A percentile compares a stretch with the other conserved stretches of the same genome.
Evolutionary conservation across 2,329 filamentous ascomycete species (phyloP).

Genomic region (Talaromyces sp.): DNA sequence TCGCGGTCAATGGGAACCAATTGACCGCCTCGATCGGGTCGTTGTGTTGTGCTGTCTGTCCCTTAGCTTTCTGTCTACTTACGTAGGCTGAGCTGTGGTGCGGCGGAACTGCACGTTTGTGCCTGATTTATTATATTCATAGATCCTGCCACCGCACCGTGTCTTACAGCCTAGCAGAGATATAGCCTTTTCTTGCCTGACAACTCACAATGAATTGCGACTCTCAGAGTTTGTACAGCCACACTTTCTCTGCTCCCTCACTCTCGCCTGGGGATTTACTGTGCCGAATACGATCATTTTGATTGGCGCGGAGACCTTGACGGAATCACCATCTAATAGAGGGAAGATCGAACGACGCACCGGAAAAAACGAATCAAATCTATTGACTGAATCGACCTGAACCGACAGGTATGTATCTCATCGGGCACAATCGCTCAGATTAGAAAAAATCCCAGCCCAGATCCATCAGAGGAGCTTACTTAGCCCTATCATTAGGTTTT

Average conservation of each 20-base stretch:
- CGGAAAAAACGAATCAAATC: slow-evolving; percentile 1
- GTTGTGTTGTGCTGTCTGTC: slow-evolving; percentile 12
- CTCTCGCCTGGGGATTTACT: slow-evolving; percentile 20
- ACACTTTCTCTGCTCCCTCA: slow-evolving; percentile 24
- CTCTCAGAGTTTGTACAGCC: slow-evolving; percentile 23
- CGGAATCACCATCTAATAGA: slow-evolving; percentile 5
- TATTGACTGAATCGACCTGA: slow-evolving; percentile 11
- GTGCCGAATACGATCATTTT: slow-evolving; percentile 25
- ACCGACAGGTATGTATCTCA: slow-evolving; percentile 13
- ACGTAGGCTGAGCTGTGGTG: slow-evolving; percentile 13
- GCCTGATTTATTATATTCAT: slow-evolving; percentile 20
- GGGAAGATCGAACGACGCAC: not conserved
- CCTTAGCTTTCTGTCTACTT: slow-evolving; percentile 7
- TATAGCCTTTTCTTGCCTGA: slow-evolving; percentile 22
- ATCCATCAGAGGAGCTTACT: slow-evolving; percentile 9
- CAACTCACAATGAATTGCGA: slow-evolving; percentile 36
- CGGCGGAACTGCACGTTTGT: slow-evolving; percentile 12
- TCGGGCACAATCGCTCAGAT: slow-evolving; percentile 16
- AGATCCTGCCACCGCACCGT: slow-evolving; percentile 24
- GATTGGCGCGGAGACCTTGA: slow-evolving; percentile 20
- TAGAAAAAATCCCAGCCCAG: slow-evolving; percentile 2
- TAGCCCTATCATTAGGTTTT: slow-evolving; percentile 15
- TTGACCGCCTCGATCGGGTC: slow-evolving; percentile 17
- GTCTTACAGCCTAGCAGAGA: slow-evolving; percentile 19
- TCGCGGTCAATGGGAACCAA: slow-evolving; percentile 14